Conservation (phyloP, 192 early-diverging fungal genomes). For the Coemansia sp. region DNA sequence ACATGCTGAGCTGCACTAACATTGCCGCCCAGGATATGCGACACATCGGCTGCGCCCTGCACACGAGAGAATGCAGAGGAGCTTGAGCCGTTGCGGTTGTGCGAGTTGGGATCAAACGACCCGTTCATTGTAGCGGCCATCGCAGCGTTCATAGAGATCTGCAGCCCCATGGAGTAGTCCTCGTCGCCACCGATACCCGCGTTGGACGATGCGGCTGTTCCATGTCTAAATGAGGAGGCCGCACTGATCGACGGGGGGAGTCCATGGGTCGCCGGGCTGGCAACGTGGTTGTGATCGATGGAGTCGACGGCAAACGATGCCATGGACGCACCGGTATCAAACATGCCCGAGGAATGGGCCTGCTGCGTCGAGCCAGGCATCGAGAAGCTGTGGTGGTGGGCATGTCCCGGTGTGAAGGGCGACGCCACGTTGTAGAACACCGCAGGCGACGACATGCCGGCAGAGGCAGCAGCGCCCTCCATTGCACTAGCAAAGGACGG, state of each 20-base stretch:
- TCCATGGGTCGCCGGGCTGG: background rate
- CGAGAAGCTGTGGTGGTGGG: conserved; percentile 47
- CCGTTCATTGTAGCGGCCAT: conserved; percentile 22
- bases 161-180: conserved; percentile 38
- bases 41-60: conserved; percentile 13
- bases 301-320: conserved; percentile 18
- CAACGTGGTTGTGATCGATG: background rate
- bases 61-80: conserved; percentile 43
- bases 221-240: conserved; percentile 1
- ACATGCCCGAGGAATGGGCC: conserved; percentile 10
- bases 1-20: background rate
- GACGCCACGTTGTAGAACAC: conserved; percentile 38
- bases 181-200: conserved; percentile 13
- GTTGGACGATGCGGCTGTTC: conserved; percentile 3
- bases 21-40: conserved; percentile 26
- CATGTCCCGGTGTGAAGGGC: conserved; percentile 31
- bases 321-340: conserved; percentile 15
- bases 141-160: conserved; percentile 46
- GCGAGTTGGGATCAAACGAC: conserved; percentile 19
- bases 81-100: conserved; percentile 20
- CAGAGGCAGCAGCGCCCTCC: conserved; percentile 39
- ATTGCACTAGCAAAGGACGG: conserved; percentile 66
- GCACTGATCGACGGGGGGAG: background rate
- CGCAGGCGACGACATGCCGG: conserved; percentile 36
- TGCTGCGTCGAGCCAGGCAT: conserved; percentile 28